Evolutionary conservation across 768 basidiomycete species (phyloP).

Genomic region (Melanogaster broomeanus): DNA sequence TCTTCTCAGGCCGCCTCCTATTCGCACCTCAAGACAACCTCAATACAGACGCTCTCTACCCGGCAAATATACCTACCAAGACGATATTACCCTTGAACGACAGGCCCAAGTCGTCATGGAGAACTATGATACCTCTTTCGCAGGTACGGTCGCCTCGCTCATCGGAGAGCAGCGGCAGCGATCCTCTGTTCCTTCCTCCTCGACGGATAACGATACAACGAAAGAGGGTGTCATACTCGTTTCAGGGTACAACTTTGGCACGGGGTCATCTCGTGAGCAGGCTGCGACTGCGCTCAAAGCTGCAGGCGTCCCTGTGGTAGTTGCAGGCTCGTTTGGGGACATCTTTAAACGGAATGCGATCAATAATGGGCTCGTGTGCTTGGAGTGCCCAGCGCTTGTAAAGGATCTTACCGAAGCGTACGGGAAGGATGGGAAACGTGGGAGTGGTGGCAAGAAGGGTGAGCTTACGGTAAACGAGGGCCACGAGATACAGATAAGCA

Average conservation of each 20-base stretch:
- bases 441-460: slow-evolving; percentile 76
- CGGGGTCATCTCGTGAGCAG: slow-evolving; percentile 97
- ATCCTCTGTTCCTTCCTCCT: slow-evolving; percentile 19
- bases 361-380: slow-evolving; percentile 95
- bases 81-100: slow-evolving; percentile 93
- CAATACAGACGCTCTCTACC: slow-evolving; percentile 98
- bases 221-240: slow-evolving; percentile 78
- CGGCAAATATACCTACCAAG: slow-evolving; percentile 98
- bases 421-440: slow-evolving; percentile 72
- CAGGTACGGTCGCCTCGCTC: slow-evolving; percentile 62
- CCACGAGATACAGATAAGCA: slow-evolving; percentile 63
- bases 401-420: slow-evolving; percentile 76
- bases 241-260: slow-evolving; percentile 97
- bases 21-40: slow-evolving; percentile 97
- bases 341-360: slow-evolving; percentile 99
- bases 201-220: slow-evolving; percentile 18
- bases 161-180: slow-evolving; percentile 25
- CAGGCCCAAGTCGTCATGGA: slow-evolving; percentile 99
- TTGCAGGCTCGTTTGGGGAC: slow-evolving; percentile 98
- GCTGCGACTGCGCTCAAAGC: slow-evolving; percentile 97
- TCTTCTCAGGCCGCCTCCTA: slow-evolving; percentile 82
- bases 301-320: slow-evolving; percentile 88
- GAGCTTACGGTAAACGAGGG: slow-evolving; percentile 83
- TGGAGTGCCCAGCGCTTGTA: slow-evolving; percentile 91
- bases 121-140: slow-evolving; percentile 94